Conservation (phyloP, 306 rosid genomes). For the Hippophae tibetana region DNA sequence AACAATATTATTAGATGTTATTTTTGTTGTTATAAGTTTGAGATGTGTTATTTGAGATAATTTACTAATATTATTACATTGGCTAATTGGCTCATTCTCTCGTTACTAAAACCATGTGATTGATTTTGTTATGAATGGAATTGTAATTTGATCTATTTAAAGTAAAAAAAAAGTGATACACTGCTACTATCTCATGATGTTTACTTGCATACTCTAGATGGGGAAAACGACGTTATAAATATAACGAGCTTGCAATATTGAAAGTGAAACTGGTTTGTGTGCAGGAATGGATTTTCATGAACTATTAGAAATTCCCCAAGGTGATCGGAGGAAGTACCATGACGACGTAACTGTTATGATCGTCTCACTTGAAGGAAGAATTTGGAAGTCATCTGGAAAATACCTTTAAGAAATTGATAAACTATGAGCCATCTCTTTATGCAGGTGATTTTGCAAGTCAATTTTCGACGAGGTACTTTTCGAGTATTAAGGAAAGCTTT, state of each 20-base stretch:
- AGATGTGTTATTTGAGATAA: too few relatives aligned
- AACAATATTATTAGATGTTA: too few relatives aligned
- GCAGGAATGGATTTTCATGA: slow-evolving; percentile 98
- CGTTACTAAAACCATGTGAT: too few relatives aligned
- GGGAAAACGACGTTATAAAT: background rate
- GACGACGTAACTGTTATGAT: slow-evolving; percentile 98
- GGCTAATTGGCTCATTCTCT: too few relatives aligned
- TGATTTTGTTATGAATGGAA: too few relatives aligned
- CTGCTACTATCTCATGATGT: too few relatives aligned
- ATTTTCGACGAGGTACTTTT: slow-evolving; percentile 17
- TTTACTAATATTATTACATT: too few relatives aligned
- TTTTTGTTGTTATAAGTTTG: too few relatives aligned
- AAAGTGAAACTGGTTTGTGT: slow-evolving; percentile 11
- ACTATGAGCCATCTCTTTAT: slow-evolving; percentile 18
- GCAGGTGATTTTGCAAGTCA: slow-evolving; percentile 19
- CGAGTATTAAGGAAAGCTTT: slow-evolving; percentile 34
- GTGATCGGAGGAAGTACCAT: slow-evolving; percentile 92
- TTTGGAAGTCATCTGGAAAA: slow-evolving; percentile 97
- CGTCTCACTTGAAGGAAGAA: slow-evolving; percentile 98
- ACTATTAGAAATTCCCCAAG: slow-evolving; percentile 93
- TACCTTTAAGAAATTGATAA: slow-evolving; percentile 45
- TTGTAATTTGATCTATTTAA: too few relatives aligned
- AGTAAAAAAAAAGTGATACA: too few relatives aligned
- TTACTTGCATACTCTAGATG: too few relatives aligned
- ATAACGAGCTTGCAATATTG: background rate